Conservation (phyloP, 2,329 filamentous ascomycete genomes). For the Trichothecium roseum region DNA sequence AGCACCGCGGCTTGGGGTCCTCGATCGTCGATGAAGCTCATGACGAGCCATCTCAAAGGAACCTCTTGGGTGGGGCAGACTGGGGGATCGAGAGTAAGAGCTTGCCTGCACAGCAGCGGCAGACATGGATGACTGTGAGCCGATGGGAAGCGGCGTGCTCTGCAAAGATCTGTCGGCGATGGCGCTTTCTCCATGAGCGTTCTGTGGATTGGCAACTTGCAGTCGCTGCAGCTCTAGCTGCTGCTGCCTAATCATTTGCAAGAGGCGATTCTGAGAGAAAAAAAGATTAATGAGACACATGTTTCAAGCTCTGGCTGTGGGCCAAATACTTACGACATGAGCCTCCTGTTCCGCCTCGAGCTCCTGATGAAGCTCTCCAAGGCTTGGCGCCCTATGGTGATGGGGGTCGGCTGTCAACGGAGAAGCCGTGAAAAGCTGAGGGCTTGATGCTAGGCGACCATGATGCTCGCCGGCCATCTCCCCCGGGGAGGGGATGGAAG, state of each 20-base stretch:
- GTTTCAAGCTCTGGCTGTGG: background rate
- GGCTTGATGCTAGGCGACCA: conserved; percentile 23
- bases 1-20: conserved; percentile 47
- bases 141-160: conserved; percentile 21
- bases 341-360: conserved; percentile 71
- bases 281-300: conserved; percentile 5
- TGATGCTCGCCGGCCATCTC: conserved; percentile 48
- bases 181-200: conserved; percentile 32
- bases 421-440: conserved; percentile 36
- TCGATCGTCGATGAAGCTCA: conserved; percentile 44
- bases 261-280: conserved; percentile 53
- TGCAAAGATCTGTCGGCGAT: conserved; percentile 33
- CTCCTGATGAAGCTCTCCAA: conserved; percentile 71
- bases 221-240: conserved; percentile 59
- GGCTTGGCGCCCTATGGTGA: conserved; percentile 56
- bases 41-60: conserved; percentile 49
- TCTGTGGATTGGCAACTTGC: conserved; percentile 31
- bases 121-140: conserved; percentile 20
- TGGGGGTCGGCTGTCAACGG: conserved; percentile 42
- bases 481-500: conserved; percentile 53
- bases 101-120: conserved; percentile 22
- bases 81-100: conserved; percentile 41
- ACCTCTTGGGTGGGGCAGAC: conserved; percentile 38
- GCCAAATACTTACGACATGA: conserved; percentile 51
- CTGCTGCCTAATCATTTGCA: conserved; percentile 67